Percentiles rank a stretch among this genome's conserved stretches.
Evolutionary conservation across 495 filamentous ascomycete genomes (phyloP).

Genomic region (Amniculicola lignicola): DNA sequence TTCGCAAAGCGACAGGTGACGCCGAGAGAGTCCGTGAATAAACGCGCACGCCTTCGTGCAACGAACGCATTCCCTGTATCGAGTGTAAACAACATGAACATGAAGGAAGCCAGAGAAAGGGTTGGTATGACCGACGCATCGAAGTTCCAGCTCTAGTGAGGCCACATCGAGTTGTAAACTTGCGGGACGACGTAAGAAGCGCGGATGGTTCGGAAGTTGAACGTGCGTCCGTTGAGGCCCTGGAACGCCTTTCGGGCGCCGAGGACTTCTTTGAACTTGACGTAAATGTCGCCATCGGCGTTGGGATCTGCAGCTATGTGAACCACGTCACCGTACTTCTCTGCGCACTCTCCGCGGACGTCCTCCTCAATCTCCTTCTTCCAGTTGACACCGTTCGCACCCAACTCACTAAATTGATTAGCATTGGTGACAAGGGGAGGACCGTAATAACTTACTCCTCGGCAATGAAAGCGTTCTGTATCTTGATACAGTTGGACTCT

Average conservation of each 20-base stretch:
- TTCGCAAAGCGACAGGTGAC: too few species aligned
- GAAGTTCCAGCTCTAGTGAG: too few species aligned
- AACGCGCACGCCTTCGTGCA: too few species aligned
- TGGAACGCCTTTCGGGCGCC: conserved; percentile 97
- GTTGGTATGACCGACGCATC: too few species aligned
- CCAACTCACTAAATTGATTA: conserved; percentile 43
- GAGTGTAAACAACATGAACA: too few species aligned
- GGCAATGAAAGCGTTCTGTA: conserved; percentile 94
- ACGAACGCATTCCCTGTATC: too few species aligned
- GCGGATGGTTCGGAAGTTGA: conserved; percentile 83
- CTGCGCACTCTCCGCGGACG: conserved; percentile 86
- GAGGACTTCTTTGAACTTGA: conserved; percentile 93
- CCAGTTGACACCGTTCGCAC: conserved; percentile 81
- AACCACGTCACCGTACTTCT: conserved; percentile 96
- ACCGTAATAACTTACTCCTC: conserved; percentile 64
- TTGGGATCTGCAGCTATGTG: conserved; percentile 95
- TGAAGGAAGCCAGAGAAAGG: too few species aligned
- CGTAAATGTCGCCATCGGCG: conserved; percentile 89
- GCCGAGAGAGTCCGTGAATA: too few species aligned
- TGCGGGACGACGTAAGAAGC: conserved; percentile 95
- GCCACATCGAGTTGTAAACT: conserved; percentile 96
- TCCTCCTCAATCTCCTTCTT: conserved; percentile 93
- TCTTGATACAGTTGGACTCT: conserved; percentile 87
- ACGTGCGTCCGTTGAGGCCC: conserved; percentile 94
- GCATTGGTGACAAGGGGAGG: conserved; percentile 24